Base-by-base conservation (phyloP, 139 green algal genomes). In the Edaphochlamys debaryana region DNA sequence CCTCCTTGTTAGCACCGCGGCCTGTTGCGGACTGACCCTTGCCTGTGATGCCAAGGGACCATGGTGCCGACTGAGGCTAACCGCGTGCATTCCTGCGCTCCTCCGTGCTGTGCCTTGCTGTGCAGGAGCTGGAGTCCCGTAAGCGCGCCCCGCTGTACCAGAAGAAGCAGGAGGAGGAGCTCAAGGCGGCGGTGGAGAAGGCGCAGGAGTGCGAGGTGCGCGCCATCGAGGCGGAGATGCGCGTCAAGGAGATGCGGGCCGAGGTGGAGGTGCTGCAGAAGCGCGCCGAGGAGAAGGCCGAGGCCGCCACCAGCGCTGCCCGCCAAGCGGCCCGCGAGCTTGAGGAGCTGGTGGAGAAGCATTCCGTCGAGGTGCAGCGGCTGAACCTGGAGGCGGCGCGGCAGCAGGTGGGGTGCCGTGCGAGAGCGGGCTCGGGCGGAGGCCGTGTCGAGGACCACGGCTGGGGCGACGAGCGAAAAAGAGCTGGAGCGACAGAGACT, bases 141-240 rank as follows among this genome's bases (percentile, higher is more conserved):
- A 97, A 97, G 91, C 87, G 95, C 2, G 92, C 95, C 0, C 95
- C 95, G 19, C 90, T 98, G 36, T 98, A 97, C 90, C 93, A 97
- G 80, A 95, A 95, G 85, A 94, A 94, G 79, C 93, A 96, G 88
- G 86, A 98, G 85, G 94, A 96, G 85, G 95, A 98, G 92, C 93
- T 97, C 40, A 91, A 88, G 48, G 92, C 92, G 9, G 92, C 91
- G 4, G 48, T 89, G 22, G 93, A 96, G 66, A 96, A 96, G 87
- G 94, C 95, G 0, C 42, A 85, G 8, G 93, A 96, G 80, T 90
- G 88, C 23, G 92, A 98, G 56, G 79, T 89, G 2, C 86, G 93
- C 4, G 92, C 91, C 0, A 34, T 63, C 0, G 93, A 94, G 73
- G 92, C 93, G 6, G 93, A 97, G 89, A 54, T 90, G 0, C 80